Evolutionary conservation across 2,329 filamentous ascomycete species (phyloP).

Genomic region (Pezicula rhizophila): DNA sequence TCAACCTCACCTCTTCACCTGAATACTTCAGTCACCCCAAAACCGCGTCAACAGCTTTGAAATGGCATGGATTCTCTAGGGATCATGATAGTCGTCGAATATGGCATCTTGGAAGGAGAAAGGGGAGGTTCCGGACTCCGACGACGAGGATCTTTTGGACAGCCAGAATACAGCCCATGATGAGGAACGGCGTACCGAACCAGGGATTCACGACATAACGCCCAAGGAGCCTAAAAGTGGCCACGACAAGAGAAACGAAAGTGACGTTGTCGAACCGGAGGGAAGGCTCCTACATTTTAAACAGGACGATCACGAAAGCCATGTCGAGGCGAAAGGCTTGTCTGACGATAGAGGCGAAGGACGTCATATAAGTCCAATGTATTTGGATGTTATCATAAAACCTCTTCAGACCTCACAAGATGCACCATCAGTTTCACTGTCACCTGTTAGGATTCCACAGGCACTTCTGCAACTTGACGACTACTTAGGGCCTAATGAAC

Average conservation of each 20-base stretch:
- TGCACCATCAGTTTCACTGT: constrained; percentile 4
- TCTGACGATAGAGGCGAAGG: no score
- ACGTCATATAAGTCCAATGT: no score
- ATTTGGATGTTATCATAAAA: neutral
- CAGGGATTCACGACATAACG: constrained; percentile 1
- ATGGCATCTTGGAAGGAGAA: constrained; percentile 31
- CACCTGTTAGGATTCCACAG: constrained; percentile 12
- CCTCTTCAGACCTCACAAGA: constrained; percentile 1
- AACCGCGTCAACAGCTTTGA: neutral
- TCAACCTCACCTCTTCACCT: neutral
- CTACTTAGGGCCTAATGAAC: constrained; percentile 1
- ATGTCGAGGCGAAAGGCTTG: no score
- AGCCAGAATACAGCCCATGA: constrained; percentile 4
- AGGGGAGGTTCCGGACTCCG: constrained; percentile 30
- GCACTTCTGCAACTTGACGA: constrained; percentile 4
- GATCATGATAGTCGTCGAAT: constrained; percentile 16
- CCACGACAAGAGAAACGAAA: neutral
- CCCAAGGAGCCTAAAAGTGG: neutral
- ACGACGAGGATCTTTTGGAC: constrained; percentile 26
- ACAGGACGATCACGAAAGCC: no score
- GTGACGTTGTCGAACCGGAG: no score
- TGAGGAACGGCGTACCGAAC: neutral
- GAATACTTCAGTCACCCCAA: neutral
- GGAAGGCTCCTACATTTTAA: no score
- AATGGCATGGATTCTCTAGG: neutral